Conservation (phyloP, 176 grass and related monocot genomes). For the Elymus sibiricus region DNA sequence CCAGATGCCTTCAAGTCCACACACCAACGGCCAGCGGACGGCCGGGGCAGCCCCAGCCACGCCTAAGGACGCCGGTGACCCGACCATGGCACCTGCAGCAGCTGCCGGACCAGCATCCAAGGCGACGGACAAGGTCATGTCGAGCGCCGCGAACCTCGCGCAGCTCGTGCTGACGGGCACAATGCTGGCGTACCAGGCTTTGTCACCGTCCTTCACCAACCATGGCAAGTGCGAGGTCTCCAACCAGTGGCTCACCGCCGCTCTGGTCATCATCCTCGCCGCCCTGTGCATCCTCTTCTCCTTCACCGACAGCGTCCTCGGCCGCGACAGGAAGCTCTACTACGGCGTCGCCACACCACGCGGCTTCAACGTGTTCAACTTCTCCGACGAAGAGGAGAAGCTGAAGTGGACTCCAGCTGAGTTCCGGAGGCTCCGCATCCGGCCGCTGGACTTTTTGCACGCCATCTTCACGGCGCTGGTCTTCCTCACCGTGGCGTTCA, state of each 20-base stretch:
- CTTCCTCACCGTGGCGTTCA: too few relatives aligned
- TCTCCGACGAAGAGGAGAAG: too few relatives aligned
- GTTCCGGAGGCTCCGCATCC: too few relatives aligned
- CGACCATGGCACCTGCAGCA: neutral
- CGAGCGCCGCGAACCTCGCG: conserved; percentile 27
- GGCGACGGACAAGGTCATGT: conserved; percentile 34
- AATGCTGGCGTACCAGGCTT: conserved; percentile 55
- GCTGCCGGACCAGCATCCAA: neutral
- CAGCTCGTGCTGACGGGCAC: conserved; percentile 50
- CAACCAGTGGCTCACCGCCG: conserved; percentile 26
- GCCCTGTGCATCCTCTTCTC: too few relatives aligned
- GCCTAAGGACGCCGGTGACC: neutral
- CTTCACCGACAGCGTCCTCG: too few relatives aligned
- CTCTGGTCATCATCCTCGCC: neutral
- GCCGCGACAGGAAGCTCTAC: too few relatives aligned
- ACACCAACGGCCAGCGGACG: neutral
- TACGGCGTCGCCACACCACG: too few relatives aligned
- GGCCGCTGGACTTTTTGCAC: too few relatives aligned
- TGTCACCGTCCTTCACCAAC: conserved; percentile 57
- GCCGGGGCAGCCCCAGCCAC: neutral
- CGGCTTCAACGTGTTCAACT: too few relatives aligned
- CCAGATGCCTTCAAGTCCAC: neutral
- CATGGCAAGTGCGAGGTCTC: conserved; percentile 33
- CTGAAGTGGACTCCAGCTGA: too few relatives aligned
- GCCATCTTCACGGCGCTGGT: too few relatives aligned